Evolutionary conservation across 371 early-diverging fungal genomes (phyloP), one percentile per base, ranked within the genome.

Genomic region (Mortierella sp.): DNA sequence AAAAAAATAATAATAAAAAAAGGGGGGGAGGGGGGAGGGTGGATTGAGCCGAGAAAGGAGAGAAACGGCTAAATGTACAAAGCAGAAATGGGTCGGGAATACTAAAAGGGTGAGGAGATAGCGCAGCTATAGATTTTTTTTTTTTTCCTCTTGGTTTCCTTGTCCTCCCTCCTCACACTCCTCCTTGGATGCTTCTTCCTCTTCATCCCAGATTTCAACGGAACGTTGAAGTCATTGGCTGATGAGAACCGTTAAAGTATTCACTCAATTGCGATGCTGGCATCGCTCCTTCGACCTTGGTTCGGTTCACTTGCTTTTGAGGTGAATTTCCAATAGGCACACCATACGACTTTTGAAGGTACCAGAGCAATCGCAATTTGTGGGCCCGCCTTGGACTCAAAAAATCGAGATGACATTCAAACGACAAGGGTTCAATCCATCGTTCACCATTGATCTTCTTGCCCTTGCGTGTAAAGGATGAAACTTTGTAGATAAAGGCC

Each of bases 401-500:
- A 66, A 77, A 77, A 66, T 77, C 65, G 2, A 77, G 29, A 28
- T 77, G 77, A 25, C 77, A 77, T 45, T 77, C 77, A 56, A 77
- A 77, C 43, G 77, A 77, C 4, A 68, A 45, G 11, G 77, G 77
- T 51, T 77, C 77, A 21, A 77, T 58, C 77, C 77, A 77, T 0
- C 77, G 72, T 30, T 77, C 77, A 1, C 77, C 77, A 56, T 77
- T 46, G 14, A 77, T 50, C 30, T 72, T 71, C 63, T 72, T 77
- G 52, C 77, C 77, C 69, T 77, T 77, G 43, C 77, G 72, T 3
- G 77, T 77, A 43, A 77, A 77, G 56, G 72, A 68, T 12, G 77
- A 72, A 25, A 77, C 77, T 60, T 77, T 77, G 72, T 72, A 77
- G 60, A 77, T 72, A 45, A 77, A 72, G 0, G 77, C 77, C 77